Evolutionary conservation across 2,329 filamentous ascomycete genomes (phyloP).

Genomic region (Cryphonectria carpinicola): DNA sequence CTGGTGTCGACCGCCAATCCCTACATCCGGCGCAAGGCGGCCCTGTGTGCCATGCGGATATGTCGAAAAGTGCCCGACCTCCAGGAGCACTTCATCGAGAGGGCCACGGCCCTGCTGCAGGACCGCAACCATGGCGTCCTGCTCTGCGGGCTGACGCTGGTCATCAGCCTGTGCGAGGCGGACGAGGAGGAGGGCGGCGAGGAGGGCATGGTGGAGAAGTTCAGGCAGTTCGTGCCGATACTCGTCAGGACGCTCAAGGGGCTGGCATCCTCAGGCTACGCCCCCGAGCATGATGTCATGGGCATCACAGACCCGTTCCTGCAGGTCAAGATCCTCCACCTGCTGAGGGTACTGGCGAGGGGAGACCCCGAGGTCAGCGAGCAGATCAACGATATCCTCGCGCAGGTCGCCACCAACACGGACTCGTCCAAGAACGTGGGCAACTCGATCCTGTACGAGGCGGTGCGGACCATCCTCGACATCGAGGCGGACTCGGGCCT

Average conservation of each 20-base stretch:
- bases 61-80: constrained; percentile 97
- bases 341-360: constrained; percentile 83
- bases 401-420: constrained; percentile 96
- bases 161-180: constrained; percentile 90
- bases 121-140: constrained; percentile 96
- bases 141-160: constrained; percentile 87
- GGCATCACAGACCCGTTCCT: constrained; percentile 98
- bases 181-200: constrained; percentile 85
- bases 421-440: constrained; percentile 98
- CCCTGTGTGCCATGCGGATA: constrained; percentile 98
- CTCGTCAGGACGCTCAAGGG: constrained; percentile 91
- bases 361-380: constrained; percentile 89
- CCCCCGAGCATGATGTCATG: constrained; percentile 96
- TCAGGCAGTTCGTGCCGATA: constrained; percentile 81
- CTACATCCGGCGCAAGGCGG: constrained; percentile 97
- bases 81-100: constrained; percentile 96
- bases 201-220: constrained; percentile 86
- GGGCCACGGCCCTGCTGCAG: constrained; percentile 82
- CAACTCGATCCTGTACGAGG: constrained; percentile 97
- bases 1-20: constrained; percentile 92
- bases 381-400: constrained; percentile 97
- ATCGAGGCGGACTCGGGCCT: constrained; percentile 97
- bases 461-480: constrained; percentile 94
- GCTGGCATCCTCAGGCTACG: constrained; percentile 92
- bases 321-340: constrained; percentile 90